Conservation (phyloP, 2,329 filamentous ascomycete genomes). For the Metarhizium sp. region DNA sequence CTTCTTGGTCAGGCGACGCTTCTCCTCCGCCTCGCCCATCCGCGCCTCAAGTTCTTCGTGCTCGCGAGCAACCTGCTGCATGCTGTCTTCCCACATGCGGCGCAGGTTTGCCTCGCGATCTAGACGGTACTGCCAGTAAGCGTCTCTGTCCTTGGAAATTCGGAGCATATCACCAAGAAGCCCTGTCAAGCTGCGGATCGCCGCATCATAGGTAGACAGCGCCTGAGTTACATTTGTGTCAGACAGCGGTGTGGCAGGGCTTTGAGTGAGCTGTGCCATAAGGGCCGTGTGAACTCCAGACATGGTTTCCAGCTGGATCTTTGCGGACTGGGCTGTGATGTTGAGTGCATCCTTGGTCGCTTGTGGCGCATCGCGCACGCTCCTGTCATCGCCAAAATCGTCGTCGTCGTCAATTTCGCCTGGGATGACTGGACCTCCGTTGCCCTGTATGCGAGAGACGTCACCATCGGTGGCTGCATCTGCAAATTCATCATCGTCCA, state of each 20-base stretch:
- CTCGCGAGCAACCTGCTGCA: constrained; percentile 91
- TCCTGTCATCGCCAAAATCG: constrained; percentile 66
- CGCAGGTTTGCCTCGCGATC: constrained; percentile 87
- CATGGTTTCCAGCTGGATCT: constrained; percentile 84
- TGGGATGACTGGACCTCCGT: constrained; percentile 23
- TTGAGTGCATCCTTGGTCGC: constrained; percentile 89
- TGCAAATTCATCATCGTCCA: constrained; percentile 43
- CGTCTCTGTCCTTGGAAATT: constrained; percentile 87
- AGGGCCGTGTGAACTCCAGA: constrained; percentile 78
- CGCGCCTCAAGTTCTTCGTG: constrained; percentile 84
- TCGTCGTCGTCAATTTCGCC: constrained; percentile 53
- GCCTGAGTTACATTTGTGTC: constrained; percentile 71
- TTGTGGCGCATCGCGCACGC: constrained; percentile 62
- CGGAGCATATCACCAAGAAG: constrained; percentile 80
- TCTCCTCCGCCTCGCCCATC: constrained; percentile 83
- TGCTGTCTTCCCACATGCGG: constrained; percentile 97
- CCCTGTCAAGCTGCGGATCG: constrained; percentile 77
- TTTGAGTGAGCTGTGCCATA: constrained; percentile 55
- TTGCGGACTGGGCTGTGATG: constrained; percentile 92
- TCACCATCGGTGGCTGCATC: constrained; percentile 38
- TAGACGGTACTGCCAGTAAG: constrained; percentile 92
- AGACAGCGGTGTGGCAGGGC: constrained; percentile 62
- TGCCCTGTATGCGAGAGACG: constrained; percentile 24
- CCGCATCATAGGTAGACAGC: constrained; percentile 76
- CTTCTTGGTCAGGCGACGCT: constrained; percentile 80